A percentile compares a stretch with the other conserved stretches of the same genome.
Conservation (phyloP, 1,139 yeast species). For the Geotrichum reessii region DNA sequence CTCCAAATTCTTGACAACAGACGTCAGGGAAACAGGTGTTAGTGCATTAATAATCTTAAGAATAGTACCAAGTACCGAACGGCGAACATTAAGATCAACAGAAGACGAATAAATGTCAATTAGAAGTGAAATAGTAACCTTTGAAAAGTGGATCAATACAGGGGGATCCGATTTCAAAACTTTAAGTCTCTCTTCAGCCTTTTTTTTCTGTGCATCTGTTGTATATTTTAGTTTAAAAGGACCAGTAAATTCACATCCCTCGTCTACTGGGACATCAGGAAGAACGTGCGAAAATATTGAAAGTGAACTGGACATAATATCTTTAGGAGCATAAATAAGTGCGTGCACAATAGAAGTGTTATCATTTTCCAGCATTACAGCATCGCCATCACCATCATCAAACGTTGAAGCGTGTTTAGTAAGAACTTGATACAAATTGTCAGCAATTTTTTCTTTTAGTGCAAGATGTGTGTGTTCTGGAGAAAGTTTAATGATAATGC, state of each 20-base stretch:
- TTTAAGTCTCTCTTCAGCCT: slow-evolving; percentile 15
- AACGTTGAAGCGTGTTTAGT: slow-evolving; percentile 33
- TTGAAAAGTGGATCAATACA: slow-evolving; percentile 40
- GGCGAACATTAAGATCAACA: slow-evolving; percentile 62
- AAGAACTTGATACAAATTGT: slow-evolving; percentile 32
- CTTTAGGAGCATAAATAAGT: slow-evolving; percentile 70
- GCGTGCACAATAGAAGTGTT: slow-evolving; percentile 53
- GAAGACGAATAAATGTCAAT: slow-evolving; percentile 70
- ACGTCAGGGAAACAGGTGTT: slow-evolving; percentile 23
- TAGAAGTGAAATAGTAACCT: slow-evolving; percentile 53
- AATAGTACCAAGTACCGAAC: slow-evolving; percentile 52
- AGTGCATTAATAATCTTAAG: slow-evolving; percentile 46
- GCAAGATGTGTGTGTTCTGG: slow-evolving; percentile 27
- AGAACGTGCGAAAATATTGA: slow-evolving; percentile 53
- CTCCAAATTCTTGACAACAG: slow-evolving; percentile 30
- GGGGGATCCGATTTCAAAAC: slow-evolving; percentile 22
- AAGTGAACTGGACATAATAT: slow-evolving; percentile 51
- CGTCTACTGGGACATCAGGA: slow-evolving; percentile 28
- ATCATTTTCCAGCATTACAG: slow-evolving; percentile 23
- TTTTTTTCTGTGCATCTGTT: slow-evolving; percentile 16
- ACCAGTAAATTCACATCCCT: slow-evolving; percentile 24
- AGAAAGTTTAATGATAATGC: slow-evolving; percentile 43
- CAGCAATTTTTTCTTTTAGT: slow-evolving; percentile 30
- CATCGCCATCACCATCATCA: slow-evolving; percentile 24
- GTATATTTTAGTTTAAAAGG: slow-evolving; percentile 32